Percentiles rank a stretch among this genome's conserved stretches.
These are phyloP conservation scores for Marchantia polymorpha DNA, from an alignment of 225 moss, liverwort and hornwort species.

Conservation along the genomic window DNA sequence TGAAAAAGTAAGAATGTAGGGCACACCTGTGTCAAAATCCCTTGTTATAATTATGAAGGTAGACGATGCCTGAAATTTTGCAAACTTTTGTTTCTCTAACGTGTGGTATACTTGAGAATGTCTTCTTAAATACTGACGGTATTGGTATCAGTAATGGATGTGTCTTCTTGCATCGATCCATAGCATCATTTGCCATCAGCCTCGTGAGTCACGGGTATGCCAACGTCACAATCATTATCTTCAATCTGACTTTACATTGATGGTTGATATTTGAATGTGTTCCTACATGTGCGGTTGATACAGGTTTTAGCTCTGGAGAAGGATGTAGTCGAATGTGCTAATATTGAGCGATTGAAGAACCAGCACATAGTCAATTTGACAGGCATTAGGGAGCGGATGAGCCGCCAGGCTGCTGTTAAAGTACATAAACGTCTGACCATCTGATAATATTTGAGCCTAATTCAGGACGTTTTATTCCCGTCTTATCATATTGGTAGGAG, in stretches of 20 bases:
- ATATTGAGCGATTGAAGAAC: slow-evolving; percentile 55
- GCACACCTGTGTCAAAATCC: background rate
- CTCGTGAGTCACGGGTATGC: too few relatives aligned
- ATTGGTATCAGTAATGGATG: too few relatives aligned
- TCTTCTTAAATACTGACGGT: too few relatives aligned
- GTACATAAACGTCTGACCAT: slow-evolving; percentile 27
- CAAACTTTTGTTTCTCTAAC: background rate
- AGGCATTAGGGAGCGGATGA: slow-evolving; percentile 41
- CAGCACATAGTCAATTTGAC: slow-evolving; percentile 52
- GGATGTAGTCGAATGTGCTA: slow-evolving; percentile 42
- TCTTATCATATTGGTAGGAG: background rate
- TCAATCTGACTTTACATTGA: too few relatives aligned
- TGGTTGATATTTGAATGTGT: background rate
- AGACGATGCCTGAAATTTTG: background rate
- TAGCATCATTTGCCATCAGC: too few relatives aligned
- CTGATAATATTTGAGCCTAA: background rate
- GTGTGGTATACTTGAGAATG: background rate
- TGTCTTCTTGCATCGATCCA: too few relatives aligned
- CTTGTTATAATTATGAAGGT: background rate
- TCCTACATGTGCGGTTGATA: background rate
- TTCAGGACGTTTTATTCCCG: background rate
- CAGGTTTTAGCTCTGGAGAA: slow-evolving; percentile 58
- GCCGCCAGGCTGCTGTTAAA: slow-evolving; percentile 47
- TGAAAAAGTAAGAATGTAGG: slow-evolving; percentile 20
- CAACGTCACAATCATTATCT: too few relatives aligned